Evolutionary conservation across 2,329 filamentous ascomycete species (phyloP), one percentile per base, ranked within the genome.

Genomic region (Clonostachys rhizophaga): DNA sequence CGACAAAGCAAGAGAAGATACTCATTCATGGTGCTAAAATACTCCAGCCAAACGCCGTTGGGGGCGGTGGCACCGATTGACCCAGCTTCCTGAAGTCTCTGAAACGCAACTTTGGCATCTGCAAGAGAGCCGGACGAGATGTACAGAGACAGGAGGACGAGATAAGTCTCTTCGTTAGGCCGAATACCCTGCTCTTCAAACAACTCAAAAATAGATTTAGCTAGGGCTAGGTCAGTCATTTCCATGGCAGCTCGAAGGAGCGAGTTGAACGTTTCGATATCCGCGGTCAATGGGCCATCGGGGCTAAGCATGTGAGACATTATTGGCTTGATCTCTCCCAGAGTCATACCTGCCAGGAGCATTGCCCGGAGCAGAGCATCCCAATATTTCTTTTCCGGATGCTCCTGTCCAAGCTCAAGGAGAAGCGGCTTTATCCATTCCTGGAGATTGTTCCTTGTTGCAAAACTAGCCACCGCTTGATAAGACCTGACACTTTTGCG

Each of bases 321-420:
- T 83, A 62, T 89, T 17, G 49, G 54, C 40, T 62, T 55, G 11
- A 68, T 61, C 40, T 66, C 60, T 13, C 56, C 81, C 2, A 87
- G 79, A 2, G 83, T 81, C 59, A 85, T 87, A 17, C 84, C 87
- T 47, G 78, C 64, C 10, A 83, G 79, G 8, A 86, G 76, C 12
- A 87, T 83, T 33, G 89, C 85, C 83, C 89, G 80, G 40, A 94
- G 78, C 12, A 89, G 71, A 12, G 84, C 75, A 58, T 94, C 86
- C 83, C 87, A 90, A 18, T 77, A 76, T 34, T 73, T 65, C 52
- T 85, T 82, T 40, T 58, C 60, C 6, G 69, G 74, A 45, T 63
- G 68, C 41, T 59, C 64, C 45, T 76, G 69, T 40, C 76, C 70
- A 9, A 82, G 64, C 17, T 70, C 53, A 47, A 74, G 70, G 49